phyloP scores from a whole-genome alignment of 2,329 filamentous ascomycete genomes.

The Waltergamsia citrina region DNA sequence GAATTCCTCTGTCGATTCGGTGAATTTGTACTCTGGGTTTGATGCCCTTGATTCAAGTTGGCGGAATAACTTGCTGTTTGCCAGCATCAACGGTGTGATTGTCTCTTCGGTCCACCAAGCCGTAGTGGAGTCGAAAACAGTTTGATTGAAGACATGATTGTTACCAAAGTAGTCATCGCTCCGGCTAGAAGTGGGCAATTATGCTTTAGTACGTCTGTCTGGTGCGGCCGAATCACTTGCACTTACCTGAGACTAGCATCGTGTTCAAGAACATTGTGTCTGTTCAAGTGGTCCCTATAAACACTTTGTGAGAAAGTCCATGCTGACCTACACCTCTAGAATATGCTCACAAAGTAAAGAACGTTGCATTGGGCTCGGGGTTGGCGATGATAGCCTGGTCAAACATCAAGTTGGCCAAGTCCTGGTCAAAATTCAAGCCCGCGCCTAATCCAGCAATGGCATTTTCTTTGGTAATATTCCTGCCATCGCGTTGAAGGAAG shows the following conservation, averaged over 20 bases:
- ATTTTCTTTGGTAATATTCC: conserved; percentile 26
- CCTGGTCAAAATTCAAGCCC: conserved; percentile 31
- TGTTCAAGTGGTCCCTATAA: conserved; percentile 30
- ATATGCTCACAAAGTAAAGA: conserved; percentile 21
- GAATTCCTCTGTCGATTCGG: conserved; percentile 28
- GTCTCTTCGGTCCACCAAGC: conserved; percentile 33
- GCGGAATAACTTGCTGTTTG: conserved; percentile 34
- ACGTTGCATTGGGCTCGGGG: conserved; percentile 31
- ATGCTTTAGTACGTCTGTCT: neutral
- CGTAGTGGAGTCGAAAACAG: conserved; percentile 34
- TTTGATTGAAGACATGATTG: conserved; percentile 41
- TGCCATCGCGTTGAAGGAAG: conserved; percentile 35
- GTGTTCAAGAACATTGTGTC: conserved; percentile 38
- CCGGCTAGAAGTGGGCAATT: conserved; percentile 30
- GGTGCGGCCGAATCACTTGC: neutral
- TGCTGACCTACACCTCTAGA: neutral
- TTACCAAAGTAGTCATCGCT: conserved; percentile 39
- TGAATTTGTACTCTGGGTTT: conserved; percentile 40
- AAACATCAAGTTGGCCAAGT: conserved; percentile 29
- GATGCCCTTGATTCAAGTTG: conserved; percentile 30
- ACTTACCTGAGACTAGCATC: conserved; percentile 33
- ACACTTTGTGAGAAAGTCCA: too few species aligned
- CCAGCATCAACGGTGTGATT: conserved; percentile 29
- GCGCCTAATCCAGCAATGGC: conserved; percentile 25
- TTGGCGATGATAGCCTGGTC: conserved; percentile 30